Evolutionary conservation across 495 filamentous ascomycete genomes (phyloP).

Genomic region (Penicillium paxilli): DNA sequence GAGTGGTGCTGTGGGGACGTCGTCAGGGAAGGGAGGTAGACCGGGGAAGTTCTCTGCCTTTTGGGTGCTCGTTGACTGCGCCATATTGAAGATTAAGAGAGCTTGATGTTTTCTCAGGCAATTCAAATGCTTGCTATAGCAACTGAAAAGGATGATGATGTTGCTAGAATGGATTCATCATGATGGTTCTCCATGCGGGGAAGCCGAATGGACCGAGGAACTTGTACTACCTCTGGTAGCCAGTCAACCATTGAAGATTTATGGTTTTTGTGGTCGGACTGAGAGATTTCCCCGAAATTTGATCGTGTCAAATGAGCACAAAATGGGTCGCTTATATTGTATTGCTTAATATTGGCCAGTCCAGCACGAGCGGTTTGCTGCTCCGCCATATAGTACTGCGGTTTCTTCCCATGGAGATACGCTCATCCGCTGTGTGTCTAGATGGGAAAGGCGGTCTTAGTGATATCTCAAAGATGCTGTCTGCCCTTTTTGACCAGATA

Average conservation of each 20-base stretch:
- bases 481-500: not conserved
- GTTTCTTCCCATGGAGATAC: no score
- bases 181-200: slow-evolving; percentile 24
- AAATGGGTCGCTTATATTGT: not conserved
- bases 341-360: not conserved
- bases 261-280: not conserved
- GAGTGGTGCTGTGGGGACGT: slow-evolving; percentile 56
- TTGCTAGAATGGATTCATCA: no score
- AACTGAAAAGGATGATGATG: no score
- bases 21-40: slow-evolving; percentile 52
- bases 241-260: not conserved
- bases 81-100: not conserved
- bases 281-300: not conserved
- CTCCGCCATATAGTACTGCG: no score
- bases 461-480: not conserved
- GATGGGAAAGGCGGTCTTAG: not conserved
- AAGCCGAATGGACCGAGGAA: slow-evolving; percentile 15
- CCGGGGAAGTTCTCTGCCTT: slow-evolving; percentile 22
- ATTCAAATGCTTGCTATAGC: no score
- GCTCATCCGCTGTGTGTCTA: not conserved
- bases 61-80: not conserved
- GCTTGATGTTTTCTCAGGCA: no score
- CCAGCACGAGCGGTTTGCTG: not conserved
- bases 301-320: not conserved
- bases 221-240: no score